phyloP scores from a whole-genome alignment of 768 basidiomycete species.

The Collybia sordida region DNA sequence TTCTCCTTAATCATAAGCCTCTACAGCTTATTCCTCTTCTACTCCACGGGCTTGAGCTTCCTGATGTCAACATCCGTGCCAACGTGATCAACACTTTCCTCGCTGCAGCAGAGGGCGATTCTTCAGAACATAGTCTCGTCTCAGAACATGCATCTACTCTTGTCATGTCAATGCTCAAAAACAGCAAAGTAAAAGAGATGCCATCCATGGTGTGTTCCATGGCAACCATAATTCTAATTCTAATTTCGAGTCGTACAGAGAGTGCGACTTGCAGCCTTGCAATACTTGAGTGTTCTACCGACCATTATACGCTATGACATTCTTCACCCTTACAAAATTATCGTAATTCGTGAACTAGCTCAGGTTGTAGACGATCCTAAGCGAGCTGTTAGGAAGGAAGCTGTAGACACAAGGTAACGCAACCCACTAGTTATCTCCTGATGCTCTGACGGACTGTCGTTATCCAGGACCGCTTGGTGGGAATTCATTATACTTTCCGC shows the following conservation, averaged over 20 bases:
- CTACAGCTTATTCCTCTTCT: slow-evolving; percentile 84
- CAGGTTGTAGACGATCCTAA: slow-evolving; percentile 88
- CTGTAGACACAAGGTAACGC: slow-evolving; percentile 63
- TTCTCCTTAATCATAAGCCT: neutral
- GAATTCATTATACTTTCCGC: no score
- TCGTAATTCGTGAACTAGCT: slow-evolving; percentile 72
- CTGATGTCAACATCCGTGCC: slow-evolving; percentile 68
- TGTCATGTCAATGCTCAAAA: slow-evolving; percentile 69
- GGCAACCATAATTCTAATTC: no score
- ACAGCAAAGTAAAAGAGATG: slow-evolving; percentile 49
- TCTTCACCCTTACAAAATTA: slow-evolving; percentile 76
- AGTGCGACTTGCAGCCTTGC: slow-evolving; percentile 74
- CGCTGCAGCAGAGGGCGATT: slow-evolving; percentile 62
- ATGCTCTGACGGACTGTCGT: slow-evolving; percentile 1
- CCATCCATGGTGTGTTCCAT: slow-evolving; percentile 49
- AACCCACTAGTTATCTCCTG: no score
- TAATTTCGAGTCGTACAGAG: slow-evolving; percentile 40
- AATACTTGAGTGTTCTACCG: slow-evolving; percentile 74
- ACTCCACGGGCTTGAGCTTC: slow-evolving; percentile 78
- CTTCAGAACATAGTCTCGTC: slow-evolving; percentile 47
- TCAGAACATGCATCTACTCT: slow-evolving; percentile 73
- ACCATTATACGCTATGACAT: slow-evolving; percentile 76
- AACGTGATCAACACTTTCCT: slow-evolving; percentile 82
- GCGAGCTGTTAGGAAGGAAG: slow-evolving; percentile 78
- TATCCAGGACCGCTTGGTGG: no score